Evolutionary conservation across 768 basidiomycete species (phyloP).

Genomic region (Infundibulicybe gibba): DNA sequence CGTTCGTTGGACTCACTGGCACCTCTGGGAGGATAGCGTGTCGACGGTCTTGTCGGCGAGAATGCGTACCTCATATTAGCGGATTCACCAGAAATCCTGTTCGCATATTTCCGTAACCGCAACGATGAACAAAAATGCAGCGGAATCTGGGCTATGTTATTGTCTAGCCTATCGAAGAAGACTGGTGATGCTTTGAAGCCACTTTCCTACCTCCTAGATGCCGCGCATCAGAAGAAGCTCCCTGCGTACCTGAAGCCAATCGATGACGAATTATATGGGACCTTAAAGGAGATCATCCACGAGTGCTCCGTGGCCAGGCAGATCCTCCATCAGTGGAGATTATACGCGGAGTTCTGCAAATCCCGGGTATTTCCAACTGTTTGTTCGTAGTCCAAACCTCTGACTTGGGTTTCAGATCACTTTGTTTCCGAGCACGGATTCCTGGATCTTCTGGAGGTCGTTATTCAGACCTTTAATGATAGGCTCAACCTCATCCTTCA

Average conservation of each 20-base stretch:
- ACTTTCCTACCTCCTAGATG: slow-evolving; percentile 37
- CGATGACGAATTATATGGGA: slow-evolving; percentile 38
- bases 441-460: slow-evolving; percentile 22
- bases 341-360: slow-evolving; percentile 33
- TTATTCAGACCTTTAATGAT: slow-evolving; percentile 30
- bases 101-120: slow-evolving; percentile 49
- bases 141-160: slow-evolving; percentile 45
- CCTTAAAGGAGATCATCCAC: slow-evolving; percentile 36
- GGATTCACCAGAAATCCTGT: slow-evolving; percentile 38
- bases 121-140: slow-evolving; percentile 24
- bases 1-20: background rate
- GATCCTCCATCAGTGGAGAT: slow-evolving; percentile 20
- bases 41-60: slow-evolving; percentile 39
- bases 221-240: slow-evolving; percentile 31
- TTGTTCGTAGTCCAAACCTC: no score
- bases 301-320: slow-evolving; percentile 27
- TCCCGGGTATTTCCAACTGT: slow-evolving; percentile 29
- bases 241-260: slow-evolving; percentile 43
- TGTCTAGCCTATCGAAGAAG: slow-evolving; percentile 35
- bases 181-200: slow-evolving; percentile 22
- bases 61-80: slow-evolving; percentile 36
- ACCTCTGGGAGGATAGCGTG: slow-evolving; percentile 24
- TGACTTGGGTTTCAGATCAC: slow-evolving; percentile 18
- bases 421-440: slow-evolving; percentile 32
- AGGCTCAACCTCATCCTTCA: slow-evolving; percentile 29